Conservation (phyloP, 352 stramenopile species). For the Labyrinthula sp. region DNA sequence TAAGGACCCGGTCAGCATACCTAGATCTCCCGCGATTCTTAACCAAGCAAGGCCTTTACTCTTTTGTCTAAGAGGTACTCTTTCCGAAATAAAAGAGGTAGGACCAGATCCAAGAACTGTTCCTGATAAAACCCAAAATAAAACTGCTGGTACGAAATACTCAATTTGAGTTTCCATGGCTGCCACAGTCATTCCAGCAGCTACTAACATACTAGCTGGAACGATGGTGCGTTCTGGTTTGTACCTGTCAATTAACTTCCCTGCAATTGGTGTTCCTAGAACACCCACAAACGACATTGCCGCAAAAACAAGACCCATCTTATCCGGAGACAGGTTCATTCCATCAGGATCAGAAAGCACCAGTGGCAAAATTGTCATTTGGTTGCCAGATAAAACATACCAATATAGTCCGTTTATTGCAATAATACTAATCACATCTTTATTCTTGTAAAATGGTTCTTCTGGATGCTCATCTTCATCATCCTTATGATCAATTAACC, state of each 20-base stretch:
- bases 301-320: slow-evolving; percentile 45
- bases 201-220: slow-evolving; percentile 38
- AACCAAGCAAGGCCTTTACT: slow-evolving; percentile 45
- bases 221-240: slow-evolving; percentile 42
- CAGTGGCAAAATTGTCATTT: slow-evolving; percentile 48
- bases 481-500: slow-evolving; percentile 28
- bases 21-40: slow-evolving; percentile 43
- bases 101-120: slow-evolving; percentile 41
- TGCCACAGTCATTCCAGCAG: slow-evolving; percentile 36
- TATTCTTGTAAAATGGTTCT: slow-evolving; percentile 37
- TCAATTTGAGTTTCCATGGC: slow-evolving; percentile 32
- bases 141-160: slow-evolving; percentile 35
- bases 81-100: slow-evolving; percentile 37
- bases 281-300: slow-evolving; percentile 43
- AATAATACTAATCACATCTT: slow-evolving; percentile 7
- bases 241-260: slow-evolving; percentile 38
- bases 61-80: slow-evolving; percentile 36
- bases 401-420: slow-evolving; percentile 49
- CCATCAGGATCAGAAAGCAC: slow-evolving; percentile 38
- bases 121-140: slow-evolving; percentile 39
- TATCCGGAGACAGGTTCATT: slow-evolving; percentile 37
- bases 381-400: slow-evolving; percentile 38
- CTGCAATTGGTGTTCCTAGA: slow-evolving; percentile 39
- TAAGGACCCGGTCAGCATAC: slow-evolving; percentile 41
- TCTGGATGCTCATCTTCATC: slow-evolving; percentile 39